Evolutionary conservation across 768 basidiomycete species (phyloP).

Genomic region (Auricularia sp.): DNA sequence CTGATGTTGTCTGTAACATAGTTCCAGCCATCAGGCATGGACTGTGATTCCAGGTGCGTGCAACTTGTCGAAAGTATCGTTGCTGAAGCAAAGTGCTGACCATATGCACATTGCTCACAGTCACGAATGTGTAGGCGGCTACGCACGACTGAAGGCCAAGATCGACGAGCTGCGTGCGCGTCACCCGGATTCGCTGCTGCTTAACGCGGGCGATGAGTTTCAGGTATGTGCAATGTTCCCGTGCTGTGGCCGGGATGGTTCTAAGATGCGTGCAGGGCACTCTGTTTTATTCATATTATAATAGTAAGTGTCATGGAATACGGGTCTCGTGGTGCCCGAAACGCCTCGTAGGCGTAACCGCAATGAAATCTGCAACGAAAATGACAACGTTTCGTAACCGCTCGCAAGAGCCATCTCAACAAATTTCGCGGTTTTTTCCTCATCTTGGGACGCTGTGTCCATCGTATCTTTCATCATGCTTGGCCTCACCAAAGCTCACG

Average conservation of each 20-base stretch:
- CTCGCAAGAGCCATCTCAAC: too few species aligned
- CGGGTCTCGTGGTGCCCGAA: too few species aligned
- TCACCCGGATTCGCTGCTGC: constrained; percentile 29
- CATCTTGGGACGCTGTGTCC: too few species aligned
- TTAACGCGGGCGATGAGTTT: constrained; percentile 41
- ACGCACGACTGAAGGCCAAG: constrained; percentile 33
- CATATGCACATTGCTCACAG: not conserved
- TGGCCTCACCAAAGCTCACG: too few species aligned
- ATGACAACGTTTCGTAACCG: too few species aligned
- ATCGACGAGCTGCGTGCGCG: constrained; percentile 24
- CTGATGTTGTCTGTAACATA: not conserved
- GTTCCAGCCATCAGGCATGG: not conserved
- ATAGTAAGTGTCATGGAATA: not conserved
- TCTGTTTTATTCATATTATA: constrained; percentile 33
- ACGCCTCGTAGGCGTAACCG: too few species aligned
- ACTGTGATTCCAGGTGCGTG: constrained; percentile 3
- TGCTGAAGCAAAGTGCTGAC: not conserved
- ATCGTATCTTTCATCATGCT: too few species aligned
- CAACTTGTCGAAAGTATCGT: not conserved
- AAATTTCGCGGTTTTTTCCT: too few species aligned
- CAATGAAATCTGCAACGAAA: too few species aligned
- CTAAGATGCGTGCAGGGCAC: constrained; percentile 23
- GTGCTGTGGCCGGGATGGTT: not conserved
- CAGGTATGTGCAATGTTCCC: constrained; percentile 15
- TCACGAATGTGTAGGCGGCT: constrained; percentile 33